Evolutionary conservation across 106 monocot species (phyloP), one percentile per base, ranked within the genome.

Genomic region (Chionographis japonica): DNA sequence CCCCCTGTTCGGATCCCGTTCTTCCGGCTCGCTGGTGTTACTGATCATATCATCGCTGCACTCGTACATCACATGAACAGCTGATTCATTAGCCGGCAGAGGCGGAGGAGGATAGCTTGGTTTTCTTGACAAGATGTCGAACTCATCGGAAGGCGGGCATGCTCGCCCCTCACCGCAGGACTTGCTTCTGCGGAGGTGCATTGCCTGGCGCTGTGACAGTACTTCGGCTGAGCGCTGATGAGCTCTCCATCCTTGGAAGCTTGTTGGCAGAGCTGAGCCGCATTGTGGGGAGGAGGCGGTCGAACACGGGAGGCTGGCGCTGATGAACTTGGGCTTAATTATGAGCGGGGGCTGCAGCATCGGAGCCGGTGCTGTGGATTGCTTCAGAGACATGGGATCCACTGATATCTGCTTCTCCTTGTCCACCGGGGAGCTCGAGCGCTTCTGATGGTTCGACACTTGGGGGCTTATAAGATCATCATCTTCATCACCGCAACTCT

Each of bases 111-210:
- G 37, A 4, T 14, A 50, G 53, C 15, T 66, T 36, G 54, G n/a
- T 10, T 60, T 79, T 16, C 68, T 66, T 5, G 88, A 73, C 12
- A 82, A 58, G 61, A 87, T 80, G 49, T 87, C 80, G 60, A 91
- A 74, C 36, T 84, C 91, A 1, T 81, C 87, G 15, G 84, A 62
- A 6, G 81, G 81, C 10, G 43, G 16, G 13, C 75, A 84, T 4
- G 87, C 72, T 57, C 87, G 65, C 4, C 81, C 91, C 11, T 83
- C 90, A 7, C 83, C 86, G 51, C 86, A 86, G 3, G 84, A 84
- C 58, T 87, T 91, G 79, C 82, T 87, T 43, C 84, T 62, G n/a
- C 66, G 65, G n/a, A 85, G 57, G 46, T 27, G 40, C 46, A 18
- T 17, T 14, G 42, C 19, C 1, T 63, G 65, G 18, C 60, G 13